Base-by-base conservation (phyloP, 352 stramenopile genomes). In the Blastocystis sp. region DNA sequence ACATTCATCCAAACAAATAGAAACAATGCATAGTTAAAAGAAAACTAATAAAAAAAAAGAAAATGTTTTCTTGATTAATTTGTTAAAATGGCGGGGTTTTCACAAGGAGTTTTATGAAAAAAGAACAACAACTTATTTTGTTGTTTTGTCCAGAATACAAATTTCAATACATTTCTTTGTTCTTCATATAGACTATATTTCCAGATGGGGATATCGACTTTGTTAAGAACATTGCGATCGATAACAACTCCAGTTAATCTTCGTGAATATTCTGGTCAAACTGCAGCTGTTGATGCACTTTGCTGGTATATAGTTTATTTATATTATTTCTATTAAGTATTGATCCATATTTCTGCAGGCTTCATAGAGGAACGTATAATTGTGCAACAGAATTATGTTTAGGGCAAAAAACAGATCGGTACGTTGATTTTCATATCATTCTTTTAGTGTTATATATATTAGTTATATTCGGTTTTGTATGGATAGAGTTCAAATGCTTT, bases 291-390 rank as follows among this genome's bases (percentile, higher is more conserved):
- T 19, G 65, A 70, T 43, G 49, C 52, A 7, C 41, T 72, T 21
- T 62, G 30, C 4, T 68, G 57, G 59, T 73, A 69, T 1, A 70
- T 70, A 5, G 82, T 32, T 7, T 32, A 1, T 10, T 13, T 0
- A 4, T 42, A 10, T 66, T 35, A 30, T 32, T 5, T 13, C n/a
- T 21, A 4, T 0, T 4, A 34, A n/a, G 40, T 47, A 31, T 47
- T 16, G 10, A 13, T 10, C 11, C 18, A 16, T 47, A 31, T 13
- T 31, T n/a, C n/a, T 47, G 41, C 65, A 68, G 82, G 82, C 73
- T 93, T 40, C 87, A 93, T 70, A 79, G 84, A 58, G 82, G 81
- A 27, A 77, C 80, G 21, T 90, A 83, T 65, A 76, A 70, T 65
- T 93, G 82, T 55, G 69, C 76, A 13, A 67, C 69, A 25, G 82